Evolutionary conservation across 1,284 basidiomycete genomes (phyloP).

Genomic region (Apiotrichum siamense): DNA sequence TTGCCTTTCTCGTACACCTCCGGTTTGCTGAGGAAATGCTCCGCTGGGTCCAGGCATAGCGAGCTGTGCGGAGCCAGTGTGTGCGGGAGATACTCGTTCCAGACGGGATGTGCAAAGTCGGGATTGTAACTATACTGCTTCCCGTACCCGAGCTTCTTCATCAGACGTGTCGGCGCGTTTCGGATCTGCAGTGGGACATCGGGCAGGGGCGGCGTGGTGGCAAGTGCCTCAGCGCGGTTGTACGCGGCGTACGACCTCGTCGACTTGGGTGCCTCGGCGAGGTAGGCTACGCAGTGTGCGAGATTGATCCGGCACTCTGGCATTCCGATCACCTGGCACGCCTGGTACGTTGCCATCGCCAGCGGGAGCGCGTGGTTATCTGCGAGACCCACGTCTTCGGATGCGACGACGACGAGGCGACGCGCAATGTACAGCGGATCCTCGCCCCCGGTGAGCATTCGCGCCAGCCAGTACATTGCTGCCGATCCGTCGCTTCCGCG

Average conservation of each 20-base stretch:
- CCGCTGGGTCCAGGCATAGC: conserved; percentile 18
- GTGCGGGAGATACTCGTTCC: conserved; percentile 55
- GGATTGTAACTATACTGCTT: conserved; percentile 74
- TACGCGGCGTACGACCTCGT: conserved; percentile 74
- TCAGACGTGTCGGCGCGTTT: conserved; percentile 79
- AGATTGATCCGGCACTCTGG: conserved; percentile 56
- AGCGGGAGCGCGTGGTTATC: conserved; percentile 65
- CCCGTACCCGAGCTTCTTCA: conserved; percentile 74
- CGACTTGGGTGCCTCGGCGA: conserved; percentile 76
- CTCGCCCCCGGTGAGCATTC: conserved; percentile 77
- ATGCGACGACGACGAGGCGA: conserved; percentile 73
- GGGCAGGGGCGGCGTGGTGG: conserved; percentile 48
- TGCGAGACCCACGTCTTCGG: conserved; percentile 78
- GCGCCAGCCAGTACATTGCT: conserved; percentile 82
- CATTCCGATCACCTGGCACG: conserved; percentile 77
- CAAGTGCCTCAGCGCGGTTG: conserved; percentile 61
- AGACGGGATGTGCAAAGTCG: conserved; percentile 65
- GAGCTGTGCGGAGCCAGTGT: conserved; percentile 43
- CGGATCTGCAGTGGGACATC: conserved; percentile 66
- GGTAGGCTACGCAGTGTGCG: conserved; percentile 68
- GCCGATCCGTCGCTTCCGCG: conserved; percentile 72
- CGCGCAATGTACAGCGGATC: conserved; percentile 80
- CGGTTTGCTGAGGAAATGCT: conserved; percentile 53
- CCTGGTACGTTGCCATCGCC: conserved; percentile 66
- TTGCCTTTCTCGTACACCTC: conserved; percentile 57